phyloP scores from a whole-genome alignment of 2,329 filamentous ascomycete species.

The Echinosphaeria canescens region DNA sequence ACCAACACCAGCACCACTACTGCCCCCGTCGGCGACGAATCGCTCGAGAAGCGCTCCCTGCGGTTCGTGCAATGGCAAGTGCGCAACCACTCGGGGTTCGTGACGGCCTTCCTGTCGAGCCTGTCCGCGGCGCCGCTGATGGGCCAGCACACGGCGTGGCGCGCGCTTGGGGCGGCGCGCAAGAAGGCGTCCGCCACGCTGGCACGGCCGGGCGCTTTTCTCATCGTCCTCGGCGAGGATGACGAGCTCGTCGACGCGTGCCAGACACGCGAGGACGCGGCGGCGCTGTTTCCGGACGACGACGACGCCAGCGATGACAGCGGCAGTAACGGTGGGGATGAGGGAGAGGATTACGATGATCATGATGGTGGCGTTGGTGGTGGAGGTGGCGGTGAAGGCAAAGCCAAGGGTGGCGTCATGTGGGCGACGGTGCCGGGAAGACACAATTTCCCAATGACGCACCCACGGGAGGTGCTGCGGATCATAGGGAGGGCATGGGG shows the following conservation, averaged over 20 bases:
- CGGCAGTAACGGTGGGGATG: no score
- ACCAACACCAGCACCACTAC: no score
- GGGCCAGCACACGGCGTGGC: conserved; percentile 26
- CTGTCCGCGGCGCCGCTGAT: conserved; percentile 30
- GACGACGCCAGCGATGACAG: no score
- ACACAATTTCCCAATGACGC: conserved; percentile 43
- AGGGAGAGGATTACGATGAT: no score
- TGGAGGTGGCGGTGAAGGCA: no score
- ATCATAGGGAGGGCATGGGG: conserved; percentile 26
- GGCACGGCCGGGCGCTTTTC: conserved; percentile 17
- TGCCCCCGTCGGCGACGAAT: conserved; percentile 1
- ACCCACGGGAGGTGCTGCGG: conserved; percentile 17
- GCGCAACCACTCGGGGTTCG: conserved; percentile 30
- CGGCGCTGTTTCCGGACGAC: conserved; percentile 26
- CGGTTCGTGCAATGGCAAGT: conserved; percentile 36
- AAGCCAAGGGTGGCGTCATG: no score
- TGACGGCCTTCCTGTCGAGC: conserved; percentile 35
- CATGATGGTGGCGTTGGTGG: no score
- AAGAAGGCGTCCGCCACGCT: conserved; percentile 18
- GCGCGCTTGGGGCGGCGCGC: conserved; percentile 29
- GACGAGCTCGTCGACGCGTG: conserved; percentile 29
- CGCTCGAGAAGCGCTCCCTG: conserved; percentile 23
- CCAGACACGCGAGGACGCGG: conserved; percentile 25
- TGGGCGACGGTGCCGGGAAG: conserved; percentile 29
- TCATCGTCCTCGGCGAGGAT: conserved; percentile 24